A percentile compares a stretch with the other conserved stretches of the same genome.
Evolutionary conservation across 2,329 filamentous ascomycete genomes (phyloP).

Genomic region (Talaromyces sp.): DNA sequence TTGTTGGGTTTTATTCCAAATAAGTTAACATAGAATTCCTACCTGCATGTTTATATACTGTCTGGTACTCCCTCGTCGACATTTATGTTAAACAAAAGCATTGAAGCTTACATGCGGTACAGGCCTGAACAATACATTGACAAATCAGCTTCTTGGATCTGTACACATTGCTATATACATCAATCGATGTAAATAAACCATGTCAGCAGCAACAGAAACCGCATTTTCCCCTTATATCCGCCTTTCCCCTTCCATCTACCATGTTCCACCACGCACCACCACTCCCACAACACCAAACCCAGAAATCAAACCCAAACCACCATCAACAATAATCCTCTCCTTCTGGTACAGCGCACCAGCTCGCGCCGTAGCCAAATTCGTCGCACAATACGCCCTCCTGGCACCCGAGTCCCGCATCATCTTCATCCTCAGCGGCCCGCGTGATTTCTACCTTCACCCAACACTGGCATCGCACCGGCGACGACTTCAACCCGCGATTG

Average conservation of each 20-base stretch:
- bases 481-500: conserved; percentile 29
- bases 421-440: conserved; percentile 31
- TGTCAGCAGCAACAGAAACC: conserved; percentile 1
- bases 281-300: not conserved
- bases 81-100: not conserved
- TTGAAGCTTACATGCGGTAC: not conserved
- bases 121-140: not conserved
- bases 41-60: too few relatives aligned
- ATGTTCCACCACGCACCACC: conserved; percentile 25
- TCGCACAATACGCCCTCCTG: conserved; percentile 37
- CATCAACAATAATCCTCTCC: conserved; percentile 38
- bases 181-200: not conserved
- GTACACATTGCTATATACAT: not conserved
- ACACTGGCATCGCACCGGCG: conserved; percentile 18
- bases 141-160: not conserved
- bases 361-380: conserved; percentile 43
- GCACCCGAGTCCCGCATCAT: conserved; percentile 39
- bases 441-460: conserved; percentile 27
- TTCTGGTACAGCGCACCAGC: conserved; percentile 45
- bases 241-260: conserved; percentile 34
- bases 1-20: not conserved
- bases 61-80: not conserved
- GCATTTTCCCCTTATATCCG: conserved; percentile 10
- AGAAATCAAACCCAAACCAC: conserved; percentile 5
- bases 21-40: not conserved